Percentiles rank a stretch among this genome's conserved stretches.
Conservation (phyloP, 768 basidiomycete species). For the Steccherinum ochraceum region DNA sequence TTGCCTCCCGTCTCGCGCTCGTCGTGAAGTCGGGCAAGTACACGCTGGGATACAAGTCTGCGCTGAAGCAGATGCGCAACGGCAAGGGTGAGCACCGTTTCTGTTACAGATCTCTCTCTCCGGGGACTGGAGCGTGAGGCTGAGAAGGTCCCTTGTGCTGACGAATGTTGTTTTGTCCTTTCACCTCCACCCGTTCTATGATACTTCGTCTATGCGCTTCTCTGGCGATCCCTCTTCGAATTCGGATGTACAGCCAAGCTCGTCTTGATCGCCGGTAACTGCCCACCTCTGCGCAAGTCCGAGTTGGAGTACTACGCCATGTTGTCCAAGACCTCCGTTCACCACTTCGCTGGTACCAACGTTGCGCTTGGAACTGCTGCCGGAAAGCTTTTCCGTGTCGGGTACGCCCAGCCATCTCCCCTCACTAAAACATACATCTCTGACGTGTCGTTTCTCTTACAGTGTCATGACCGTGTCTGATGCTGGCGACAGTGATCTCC, state of each 20-base stretch:
- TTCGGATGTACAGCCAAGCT: conserved; percentile 72
- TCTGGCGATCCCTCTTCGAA: neutral
- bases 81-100: conserved; percentile 81
- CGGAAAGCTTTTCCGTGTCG: conserved; percentile 98
- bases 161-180: conserved; percentile 28
- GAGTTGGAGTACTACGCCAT: conserved; percentile 99
- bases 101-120: conserved; percentile 35
- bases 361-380: conserved; percentile 98
- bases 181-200: conserved; percentile 20
- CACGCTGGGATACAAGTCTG: conserved; percentile 95
- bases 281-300: conserved; percentile 97
- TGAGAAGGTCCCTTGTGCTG: conserved; percentile 97
- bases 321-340: conserved; percentile 98
- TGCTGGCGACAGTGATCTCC: conserved; percentile 94
- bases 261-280: conserved; percentile 97
- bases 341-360: conserved; percentile 97
- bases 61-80: conserved; percentile 95
- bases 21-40: conserved; percentile 99
- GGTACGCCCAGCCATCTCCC: conserved; percentile 40
- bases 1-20: conserved; percentile 85
- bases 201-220: neutral
- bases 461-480: conserved; percentile 98
- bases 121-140: conserved; percentile 96
- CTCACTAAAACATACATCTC: neutral
- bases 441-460: conserved; percentile 2